A percentile compares a stretch with the other conserved stretches of the same genome.
Conservation (phyloP, 768 basidiomycete genomes). For the Tubosaeta brunneosetosa region DNA sequence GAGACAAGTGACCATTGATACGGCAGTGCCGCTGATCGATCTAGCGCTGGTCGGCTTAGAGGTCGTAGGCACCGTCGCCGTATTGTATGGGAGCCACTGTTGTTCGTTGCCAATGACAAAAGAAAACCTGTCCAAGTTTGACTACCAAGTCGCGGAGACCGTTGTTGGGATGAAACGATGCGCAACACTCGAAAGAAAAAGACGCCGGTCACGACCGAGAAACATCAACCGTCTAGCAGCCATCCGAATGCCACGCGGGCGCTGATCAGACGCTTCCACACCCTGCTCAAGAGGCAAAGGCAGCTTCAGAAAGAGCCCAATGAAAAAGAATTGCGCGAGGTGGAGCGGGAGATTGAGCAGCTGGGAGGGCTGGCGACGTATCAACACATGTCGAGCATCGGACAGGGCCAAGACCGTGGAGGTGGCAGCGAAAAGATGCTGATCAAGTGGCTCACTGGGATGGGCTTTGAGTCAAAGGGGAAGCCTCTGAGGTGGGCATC, state of each 20-base stretch:
- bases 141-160: not conserved
- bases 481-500: constrained; percentile 32
- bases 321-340: constrained; percentile 38
- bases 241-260: constrained; percentile 61
- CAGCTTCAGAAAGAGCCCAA: constrained; percentile 40
- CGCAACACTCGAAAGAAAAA: constrained; percentile 43
- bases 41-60: too few species aligned
- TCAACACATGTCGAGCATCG: constrained; percentile 77
- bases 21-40: too few species aligned
- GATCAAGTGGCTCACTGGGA: constrained; percentile 67
- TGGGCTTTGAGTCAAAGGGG: constrained; percentile 32
- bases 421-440: constrained; percentile 85
- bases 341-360: constrained; percentile 57
- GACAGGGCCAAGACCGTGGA: constrained; percentile 77
- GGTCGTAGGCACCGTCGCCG: too few species aligned
- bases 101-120: too few species aligned
- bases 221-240: constrained; percentile 31
- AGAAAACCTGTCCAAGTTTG: too few species aligned
- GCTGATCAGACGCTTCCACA: constrained; percentile 77
- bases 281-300: constrained; percentile 65
- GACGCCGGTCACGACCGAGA: constrained; percentile 37
- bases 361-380: constrained; percentile 80
- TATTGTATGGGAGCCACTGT: too few species aligned
- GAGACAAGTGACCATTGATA: too few species aligned
- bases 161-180: constrained; percentile 27